Evolutionary conservation across 2,329 filamentous ascomycete genomes (phyloP).

Genomic region (Apiospora hydei): DNA sequence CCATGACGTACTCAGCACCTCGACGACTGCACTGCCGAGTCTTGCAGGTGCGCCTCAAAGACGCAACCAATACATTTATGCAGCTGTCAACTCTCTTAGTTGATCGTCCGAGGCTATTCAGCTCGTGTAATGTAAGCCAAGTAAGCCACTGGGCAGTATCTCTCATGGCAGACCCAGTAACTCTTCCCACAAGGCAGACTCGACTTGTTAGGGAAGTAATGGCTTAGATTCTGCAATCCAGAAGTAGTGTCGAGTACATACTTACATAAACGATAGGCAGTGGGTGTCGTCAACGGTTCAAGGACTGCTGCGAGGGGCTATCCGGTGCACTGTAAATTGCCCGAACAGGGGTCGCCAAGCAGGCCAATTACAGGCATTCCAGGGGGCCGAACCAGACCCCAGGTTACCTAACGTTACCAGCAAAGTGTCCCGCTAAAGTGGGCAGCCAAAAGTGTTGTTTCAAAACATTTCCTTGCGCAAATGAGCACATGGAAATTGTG

Average conservation of each 20-base stretch:
- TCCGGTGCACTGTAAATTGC: background rate
- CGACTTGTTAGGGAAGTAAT: background rate
- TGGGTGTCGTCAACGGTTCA: background rate
- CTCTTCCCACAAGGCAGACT: background rate
- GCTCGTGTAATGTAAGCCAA: background rate
- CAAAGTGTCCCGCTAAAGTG: slow-evolving; percentile 15
- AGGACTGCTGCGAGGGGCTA: background rate
- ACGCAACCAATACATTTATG: background rate
- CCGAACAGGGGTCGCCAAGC: background rate
- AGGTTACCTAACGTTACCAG: background rate
- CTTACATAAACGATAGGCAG: background rate
- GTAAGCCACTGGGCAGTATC: background rate
- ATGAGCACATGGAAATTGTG: slow-evolving; percentile 8
- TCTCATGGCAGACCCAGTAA: background rate
- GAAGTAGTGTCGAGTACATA: background rate
- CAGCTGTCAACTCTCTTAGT: background rate
- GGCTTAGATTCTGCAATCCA: background rate
- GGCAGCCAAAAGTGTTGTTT: slow-evolving; percentile 15
- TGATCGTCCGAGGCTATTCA: background rate
- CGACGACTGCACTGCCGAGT: background rate
- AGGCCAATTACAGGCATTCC: slow-evolving; percentile 12
- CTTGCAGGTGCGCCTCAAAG: background rate
- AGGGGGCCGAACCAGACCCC: slow-evolving; percentile 7
- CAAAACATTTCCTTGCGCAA: slow-evolving; percentile 10
- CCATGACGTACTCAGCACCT: background rate